Evolutionary conservation across 2,329 filamentous ascomycete genomes (phyloP), one percentile per base, ranked within the genome.

Genomic region (Exophiala viscosa): DNA sequence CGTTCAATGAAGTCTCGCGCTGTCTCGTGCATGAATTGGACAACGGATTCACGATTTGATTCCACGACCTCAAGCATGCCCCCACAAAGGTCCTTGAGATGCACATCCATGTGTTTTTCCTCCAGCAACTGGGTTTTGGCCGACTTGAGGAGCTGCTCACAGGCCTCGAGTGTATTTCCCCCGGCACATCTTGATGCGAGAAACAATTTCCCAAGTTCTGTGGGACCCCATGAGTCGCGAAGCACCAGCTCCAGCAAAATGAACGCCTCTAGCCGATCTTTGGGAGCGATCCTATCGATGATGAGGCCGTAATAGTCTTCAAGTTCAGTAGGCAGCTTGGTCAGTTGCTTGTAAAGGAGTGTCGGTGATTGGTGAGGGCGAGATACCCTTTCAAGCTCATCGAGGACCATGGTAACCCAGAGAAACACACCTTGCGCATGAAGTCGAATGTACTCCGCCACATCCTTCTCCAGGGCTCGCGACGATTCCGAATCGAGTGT

Each of bases 11-110:
- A 58, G 15, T 58, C 55, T 20, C 55, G 55, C 23, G 50, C 55
- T 11, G 55, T 58, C 45, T 55, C 52, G 33, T 58, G 55, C 14
- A 56, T 50, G 33, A 56, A 56, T 14, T 35, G 33, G 33, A 35
- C 33, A 35, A 35, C 10, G 33, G 33, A 3, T 3, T 10, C 9
- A 14, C 11, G n/a, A 28, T 10, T 14, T 31, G 11, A n/a, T 15
- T 33, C 34, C 13, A 40, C 38, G 6, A 40, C 17, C 35, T 59
- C 50, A 10, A 59, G 51, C 18, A 59, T 28, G 5, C 57, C 57
- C 6, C 54, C 54, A 38, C 36, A 48, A 31, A 54, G 45, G 23
- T 50, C 49, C 32, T 43, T 47, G 33, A 57, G 34, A 3, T 31
- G 46, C 2, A n/a, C 4, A 3, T 20, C 15, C 18, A 44, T 35